Evolutionary conservation across 2,329 filamentous ascomycete genomes (phyloP).

Genomic region (Helminthosporium solani): DNA sequence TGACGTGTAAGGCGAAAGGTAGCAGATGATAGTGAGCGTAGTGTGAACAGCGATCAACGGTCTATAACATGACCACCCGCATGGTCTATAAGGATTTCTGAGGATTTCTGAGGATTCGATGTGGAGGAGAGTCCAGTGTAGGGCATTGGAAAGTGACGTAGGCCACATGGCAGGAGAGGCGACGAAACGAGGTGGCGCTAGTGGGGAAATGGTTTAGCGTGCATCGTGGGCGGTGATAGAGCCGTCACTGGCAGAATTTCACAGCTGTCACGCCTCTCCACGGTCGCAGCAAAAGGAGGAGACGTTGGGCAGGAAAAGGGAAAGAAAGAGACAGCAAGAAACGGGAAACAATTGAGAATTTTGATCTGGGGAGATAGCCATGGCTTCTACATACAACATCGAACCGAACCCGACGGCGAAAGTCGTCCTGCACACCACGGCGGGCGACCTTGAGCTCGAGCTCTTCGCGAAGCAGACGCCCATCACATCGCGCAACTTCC

Average conservation of each 20-base stretch:
- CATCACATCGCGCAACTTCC: conserved; percentile 88
- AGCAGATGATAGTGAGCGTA: too few relatives aligned
- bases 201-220: conserved; percentile 7
- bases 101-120: conserved; percentile 1
- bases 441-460: conserved; percentile 85
- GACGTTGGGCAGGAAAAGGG: conserved; percentile 7
- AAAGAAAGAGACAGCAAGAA: background rate
- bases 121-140: background rate
- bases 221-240: conserved; percentile 16
- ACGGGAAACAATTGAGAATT: too few relatives aligned
- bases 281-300: too few relatives aligned
- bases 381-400: conserved; percentile 91
- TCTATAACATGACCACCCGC: conserved; percentile 16
- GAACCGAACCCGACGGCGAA: conserved; percentile 94
- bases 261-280: conserved; percentile 1
- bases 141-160: conserved; percentile 15
- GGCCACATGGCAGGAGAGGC: conserved; percentile 11
- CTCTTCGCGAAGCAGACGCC: conserved; percentile 95
- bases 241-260: conserved; percentile 23
- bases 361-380: too few relatives aligned
- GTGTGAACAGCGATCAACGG: background rate
- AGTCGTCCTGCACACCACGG: conserved; percentile 83
- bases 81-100: conserved; percentile 9
- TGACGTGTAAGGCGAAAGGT: conserved; percentile 7
- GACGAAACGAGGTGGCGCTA: conserved; percentile 7